Evolutionary conservation across 148 eudicot genomes (phyloP).

Genomic region (Camellia granthamiana): DNA sequence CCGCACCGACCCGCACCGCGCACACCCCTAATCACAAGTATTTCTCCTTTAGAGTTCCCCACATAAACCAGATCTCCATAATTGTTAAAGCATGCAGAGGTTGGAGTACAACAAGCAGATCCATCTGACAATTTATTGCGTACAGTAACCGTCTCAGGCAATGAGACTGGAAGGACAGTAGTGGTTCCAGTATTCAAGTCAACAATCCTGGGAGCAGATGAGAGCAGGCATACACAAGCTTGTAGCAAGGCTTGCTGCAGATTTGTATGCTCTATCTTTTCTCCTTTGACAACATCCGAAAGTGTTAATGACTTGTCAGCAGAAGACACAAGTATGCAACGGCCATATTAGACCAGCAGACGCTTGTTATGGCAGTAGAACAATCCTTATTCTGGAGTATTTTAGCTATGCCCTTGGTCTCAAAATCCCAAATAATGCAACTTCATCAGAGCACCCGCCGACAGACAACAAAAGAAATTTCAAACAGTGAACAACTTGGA

Average conservation of each 20-base stretch:
- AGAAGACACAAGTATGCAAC: constrained; percentile 75
- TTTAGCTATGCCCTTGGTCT: constrained; percentile 77
- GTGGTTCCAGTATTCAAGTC: constrained; percentile 51
- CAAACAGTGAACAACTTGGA: background rate
- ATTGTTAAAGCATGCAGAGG: constrained; percentile 81
- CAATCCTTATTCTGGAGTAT: constrained; percentile 74
- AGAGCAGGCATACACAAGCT: constrained; percentile 85
- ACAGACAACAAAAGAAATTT: constrained; percentile 15
- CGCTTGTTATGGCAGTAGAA: constrained; percentile 75
- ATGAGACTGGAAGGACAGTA: constrained; percentile 59
- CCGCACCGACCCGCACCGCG: too few relatives aligned
- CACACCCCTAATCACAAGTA: constrained; percentile 75
- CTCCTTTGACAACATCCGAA: constrained; percentile 88
- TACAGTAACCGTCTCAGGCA: constrained; percentile 45
- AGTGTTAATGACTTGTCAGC: constrained; percentile 87
- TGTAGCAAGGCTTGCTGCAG: constrained; percentile 78
- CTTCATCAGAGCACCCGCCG: constrained; percentile 94
- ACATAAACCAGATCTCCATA: constrained; percentile 85
- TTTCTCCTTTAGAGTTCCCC: constrained; percentile 89
- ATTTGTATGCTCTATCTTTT: constrained; percentile 56
- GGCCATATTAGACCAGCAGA: constrained; percentile 94
- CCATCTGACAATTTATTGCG: constrained; percentile 72
- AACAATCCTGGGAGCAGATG: constrained; percentile 83
- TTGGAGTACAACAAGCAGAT: constrained; percentile 65
- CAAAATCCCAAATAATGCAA: constrained; percentile 93